Conservation (phyloP, 1,284 basidiomycete genomes). For the Wolfiporia cocos region DNA sequence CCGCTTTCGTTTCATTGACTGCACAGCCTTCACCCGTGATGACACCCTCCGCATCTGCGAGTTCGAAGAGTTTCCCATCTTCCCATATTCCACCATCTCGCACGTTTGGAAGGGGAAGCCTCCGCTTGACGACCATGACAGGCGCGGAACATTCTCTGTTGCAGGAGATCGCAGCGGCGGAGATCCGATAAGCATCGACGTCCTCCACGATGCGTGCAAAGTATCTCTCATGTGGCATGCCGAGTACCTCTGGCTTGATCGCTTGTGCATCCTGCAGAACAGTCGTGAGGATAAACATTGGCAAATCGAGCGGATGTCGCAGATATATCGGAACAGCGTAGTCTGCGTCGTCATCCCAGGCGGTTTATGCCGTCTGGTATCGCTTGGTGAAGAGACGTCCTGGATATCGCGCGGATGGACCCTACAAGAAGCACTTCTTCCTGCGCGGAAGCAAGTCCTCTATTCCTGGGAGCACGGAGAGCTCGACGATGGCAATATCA, state of each 20-base stretch:
- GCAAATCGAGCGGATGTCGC: slow-evolving; percentile 14
- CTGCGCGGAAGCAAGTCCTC: slow-evolving; percentile 5
- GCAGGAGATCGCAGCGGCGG: slow-evolving; percentile 6
- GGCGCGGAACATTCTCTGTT: slow-evolving; percentile 6
- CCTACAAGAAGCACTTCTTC: slow-evolving; percentile 12
- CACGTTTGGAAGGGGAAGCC: slow-evolving; percentile 12
- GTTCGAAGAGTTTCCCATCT: neutral
- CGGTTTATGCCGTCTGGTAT: slow-evolving; percentile 8
- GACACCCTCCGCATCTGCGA: slow-evolving; percentile 1
- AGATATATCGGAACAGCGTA: slow-evolving; percentile 7
- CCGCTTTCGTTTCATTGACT: slow-evolving; percentile 2
- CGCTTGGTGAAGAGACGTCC: slow-evolving; percentile 10
- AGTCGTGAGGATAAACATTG: slow-evolving; percentile 10
- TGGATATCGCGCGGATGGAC: slow-evolving; percentile 16
- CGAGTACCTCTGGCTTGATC: slow-evolving; percentile 11
- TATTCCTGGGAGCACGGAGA: slow-evolving; percentile 9
- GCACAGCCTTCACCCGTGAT: neutral
- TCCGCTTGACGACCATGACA: neutral
- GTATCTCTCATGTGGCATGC: slow-evolving; percentile 5
- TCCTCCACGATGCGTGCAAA: slow-evolving; percentile 8
- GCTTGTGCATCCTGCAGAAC: slow-evolving; percentile 14
- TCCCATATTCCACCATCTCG: slow-evolving; percentile 7
- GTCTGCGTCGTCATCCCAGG: slow-evolving; percentile 11
- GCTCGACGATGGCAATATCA: slow-evolving; percentile 4
- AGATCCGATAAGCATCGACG: slow-evolving; percentile 9